Evolutionary conservation across 345 rosid genomes (phyloP).

Genomic region (Zanthoxylum bungeanum): DNA sequence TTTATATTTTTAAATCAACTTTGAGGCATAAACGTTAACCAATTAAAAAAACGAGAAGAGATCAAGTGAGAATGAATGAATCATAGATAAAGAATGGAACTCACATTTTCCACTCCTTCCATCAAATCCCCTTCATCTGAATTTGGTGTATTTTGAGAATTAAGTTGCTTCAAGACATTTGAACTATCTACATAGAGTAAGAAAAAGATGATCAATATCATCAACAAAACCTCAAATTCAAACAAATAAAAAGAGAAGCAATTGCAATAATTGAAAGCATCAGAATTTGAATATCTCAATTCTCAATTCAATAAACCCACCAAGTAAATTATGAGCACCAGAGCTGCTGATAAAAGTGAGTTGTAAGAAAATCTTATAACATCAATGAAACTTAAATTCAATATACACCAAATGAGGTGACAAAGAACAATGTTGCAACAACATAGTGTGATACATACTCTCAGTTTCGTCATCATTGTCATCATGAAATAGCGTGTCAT

Average conservation of each 20-base stretch:
- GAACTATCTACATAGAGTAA: conserved; percentile 30
- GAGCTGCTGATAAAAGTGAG: background rate
- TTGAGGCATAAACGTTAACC: background rate
- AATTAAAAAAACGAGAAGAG: background rate
- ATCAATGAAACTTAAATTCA: background rate
- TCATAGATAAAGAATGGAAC: conserved; percentile 11
- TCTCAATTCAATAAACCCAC: background rate
- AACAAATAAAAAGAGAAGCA: background rate
- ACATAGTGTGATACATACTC: conserved; percentile 28
- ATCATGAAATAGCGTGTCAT: conserved; percentile 57
- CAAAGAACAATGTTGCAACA: background rate
- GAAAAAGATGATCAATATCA: conserved; percentile 8
- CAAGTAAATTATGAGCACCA: background rate
- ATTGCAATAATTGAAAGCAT: too few relatives aligned
- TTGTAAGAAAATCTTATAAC: background rate
- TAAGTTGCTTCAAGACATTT: conserved; percentile 36
- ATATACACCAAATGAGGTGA: background rate
- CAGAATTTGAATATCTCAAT: background rate
- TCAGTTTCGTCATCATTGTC: conserved; percentile 39
- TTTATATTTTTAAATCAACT: conserved; percentile 8
- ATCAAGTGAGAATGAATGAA: background rate
- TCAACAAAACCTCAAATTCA: background rate
- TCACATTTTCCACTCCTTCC: conserved; percentile 64
- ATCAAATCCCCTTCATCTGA: conserved; percentile 18
- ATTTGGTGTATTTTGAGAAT: conserved; percentile 20